Evolutionary conservation across 176 grass and related monocot genomes (phyloP), one percentile per base, ranked within the genome.

Genomic region (Calamus simplicifolius): DNA sequence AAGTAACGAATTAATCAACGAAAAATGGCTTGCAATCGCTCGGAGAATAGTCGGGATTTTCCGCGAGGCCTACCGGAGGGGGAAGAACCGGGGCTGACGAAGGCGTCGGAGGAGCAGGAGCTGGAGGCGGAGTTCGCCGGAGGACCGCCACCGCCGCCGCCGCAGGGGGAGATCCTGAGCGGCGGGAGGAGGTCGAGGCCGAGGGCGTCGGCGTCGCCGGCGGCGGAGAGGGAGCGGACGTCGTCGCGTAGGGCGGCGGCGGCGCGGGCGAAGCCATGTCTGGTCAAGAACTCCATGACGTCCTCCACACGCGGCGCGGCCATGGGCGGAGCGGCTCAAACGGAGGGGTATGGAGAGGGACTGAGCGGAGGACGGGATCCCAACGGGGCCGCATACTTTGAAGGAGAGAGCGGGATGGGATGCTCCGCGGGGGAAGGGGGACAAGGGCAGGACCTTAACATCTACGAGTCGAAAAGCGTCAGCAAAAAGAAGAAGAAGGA

Each of bases 171-270:
- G 66, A 85, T 48, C 35, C 76, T 67, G 19, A 99, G 72, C 27
- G 70, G 88, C 67, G 82, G 88, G 29, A 85, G 88, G 19, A 29
- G 65, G 27, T 43, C 65, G 18, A 68, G 29, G 27, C 29, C 28
- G 48, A 27, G 2, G 52, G 7, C 50, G 3, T 1, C 64, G 18
- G 23, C 53, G 16, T 54, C 73, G 38, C 56, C 70, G 27, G 16
- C 60, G 17, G 70, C 19, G 67, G 54, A 49, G 35, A 79, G 81
- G 19, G 73, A 83, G 16, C 83, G 75, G 15, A 99, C 76, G 53
- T 99, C 94, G 48, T 99, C 88, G 8, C 69, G 94, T 69, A 99
- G 94, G 15, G 94, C 94, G 50, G 82, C 88, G 66, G 81, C 94
- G 27, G 85, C 82, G 67, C 75, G 64, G 31, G 79, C 62, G 77